phyloP scores from a whole-genome alignment of 768 basidiomycete species.

The Pseudohyphozyma bogoriensis region DNA sequence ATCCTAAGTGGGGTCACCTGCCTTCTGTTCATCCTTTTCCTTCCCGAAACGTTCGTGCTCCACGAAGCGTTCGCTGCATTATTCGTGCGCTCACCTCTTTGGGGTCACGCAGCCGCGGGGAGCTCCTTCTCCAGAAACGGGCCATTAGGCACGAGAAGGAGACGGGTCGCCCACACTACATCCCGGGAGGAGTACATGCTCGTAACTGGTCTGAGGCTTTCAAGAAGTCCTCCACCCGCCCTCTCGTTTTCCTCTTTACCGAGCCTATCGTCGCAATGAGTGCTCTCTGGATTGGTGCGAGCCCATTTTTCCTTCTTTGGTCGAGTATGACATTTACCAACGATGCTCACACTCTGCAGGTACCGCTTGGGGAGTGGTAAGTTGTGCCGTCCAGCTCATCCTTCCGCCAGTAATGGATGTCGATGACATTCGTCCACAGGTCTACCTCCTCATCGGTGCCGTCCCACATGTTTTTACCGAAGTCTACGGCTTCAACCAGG shows the following conservation, averaged over 20 bases:
- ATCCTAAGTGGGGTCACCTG: slow-evolving; percentile 18
- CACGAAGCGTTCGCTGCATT: neutral
- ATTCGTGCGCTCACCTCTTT: no score
- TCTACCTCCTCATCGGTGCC: neutral
- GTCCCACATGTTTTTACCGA: slow-evolving; percentile 21
- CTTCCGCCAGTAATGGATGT: no score
- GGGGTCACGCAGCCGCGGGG: slow-evolving; percentile 22
- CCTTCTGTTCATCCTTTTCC: slow-evolving; percentile 17
- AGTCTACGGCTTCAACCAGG: slow-evolving; percentile 18
- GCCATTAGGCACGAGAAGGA: slow-evolving; percentile 7
- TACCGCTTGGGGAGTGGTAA: no score
- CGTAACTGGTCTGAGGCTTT: slow-evolving; percentile 3
- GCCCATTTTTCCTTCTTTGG: no score
- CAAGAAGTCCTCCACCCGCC: slow-evolving; percentile 12
- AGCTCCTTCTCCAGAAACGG: slow-evolving; percentile 25
- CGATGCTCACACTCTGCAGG: no score
- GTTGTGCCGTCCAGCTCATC: no score
- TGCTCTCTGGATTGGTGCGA: neutral
- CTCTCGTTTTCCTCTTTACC: slow-evolving; percentile 20
- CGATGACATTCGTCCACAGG: no score
- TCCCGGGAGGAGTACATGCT: slow-evolving; percentile 14
- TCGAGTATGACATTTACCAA: no score
- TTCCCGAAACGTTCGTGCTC: slow-evolving; percentile 11
- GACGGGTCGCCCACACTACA: slow-evolving; percentile 20
- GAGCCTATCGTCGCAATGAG: slow-evolving; percentile 19